Base-by-base conservation (phyloP, 257 asterid species). In the Ajuga chamaepitys region DNA sequence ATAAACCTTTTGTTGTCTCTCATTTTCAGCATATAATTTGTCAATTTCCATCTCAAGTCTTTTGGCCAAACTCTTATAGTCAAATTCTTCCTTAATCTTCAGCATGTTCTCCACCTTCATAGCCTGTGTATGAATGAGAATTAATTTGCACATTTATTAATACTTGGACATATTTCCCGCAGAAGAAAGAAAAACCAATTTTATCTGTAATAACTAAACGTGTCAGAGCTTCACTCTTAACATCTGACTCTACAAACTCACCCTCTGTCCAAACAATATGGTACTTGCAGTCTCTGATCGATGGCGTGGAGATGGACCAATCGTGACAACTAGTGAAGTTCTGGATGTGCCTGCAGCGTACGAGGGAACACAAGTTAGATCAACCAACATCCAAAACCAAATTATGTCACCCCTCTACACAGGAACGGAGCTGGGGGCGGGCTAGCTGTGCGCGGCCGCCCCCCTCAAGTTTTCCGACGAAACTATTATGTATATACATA, bases 71-170 rank as follows among this genome's bases (percentile, higher is more conserved):
- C 96, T 90, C 85, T 85, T 94, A 80, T 91, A 94, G 74, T 94
- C 99, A 34, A 83, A 94, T 75, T 94, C 99, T 78, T 94, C 99
- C 80, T 94, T 94, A 55, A 94, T 91, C 81, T 86, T 90, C 92
- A 94, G 84, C 99, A 94, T 94, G 79, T 94, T 94, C 83, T 90
- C 97, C 82, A 94, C 99, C 86, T 91, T 91, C 99, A 94, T 90
- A 32, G 99, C 98, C 99, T 94, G 85, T 44, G 55, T 21, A 56
- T 40, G 74, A 61, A 72, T 53, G 66, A 75, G 69, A 71, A 28
- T 16, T 20, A 58, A 44, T 20, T 57, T 51, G 14, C 26, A 59
- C 53, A 56, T 40, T 28, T 34, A 67, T 46, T 20, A 30, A 58
- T 14, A 22, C 61, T 25, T 46, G 34, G 14, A 48, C 5, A 9